Base-by-base conservation (phyloP, 2,329 filamentous ascomycete species). In the Graphilbum sp. region DNA sequence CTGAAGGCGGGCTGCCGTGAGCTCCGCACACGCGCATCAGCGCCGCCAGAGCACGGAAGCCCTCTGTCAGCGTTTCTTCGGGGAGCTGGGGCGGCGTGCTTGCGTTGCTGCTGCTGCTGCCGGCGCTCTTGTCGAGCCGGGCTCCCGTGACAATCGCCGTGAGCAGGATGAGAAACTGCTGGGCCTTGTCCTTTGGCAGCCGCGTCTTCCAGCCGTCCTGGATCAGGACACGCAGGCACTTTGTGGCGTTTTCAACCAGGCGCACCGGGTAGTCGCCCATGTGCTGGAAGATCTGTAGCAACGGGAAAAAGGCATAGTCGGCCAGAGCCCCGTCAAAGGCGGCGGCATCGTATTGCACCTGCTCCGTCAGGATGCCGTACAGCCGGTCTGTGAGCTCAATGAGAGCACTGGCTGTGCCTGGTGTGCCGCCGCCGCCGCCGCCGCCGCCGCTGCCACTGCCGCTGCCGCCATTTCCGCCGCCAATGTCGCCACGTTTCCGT, bases 251-350 rank as follows among this genome's bases (percentile, higher is more conserved):
- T 54, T 98, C 90, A 8, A 90, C 61, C 31, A 83, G 63, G 27
- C 70, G 69, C 34, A 81, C 69, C 1, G 87, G 76, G 38, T 87
- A 73, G 35, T 69, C 66, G 44, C 80, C 72, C 47, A 83, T 79
- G 44, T 76, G 70, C 41, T 84, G 78, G 49, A 98, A 78, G 30
- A 96, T 74, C 48, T 90, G 80, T 1, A 84, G 86, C 0, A 98
- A 63, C 0, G 90, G 90, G 45, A 95, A 94, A 63, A 96, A 96
- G 51, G 82, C 71, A 63, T 96, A 98, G 61, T 95, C 87, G 13
- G 87, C 85, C 16, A 96, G 62, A 54, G 86, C 88, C 37, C 77
- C 69, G 54, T 95, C 84, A 16, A 96, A 55, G 1, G 62, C 60
- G 2, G 60, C 53, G 3, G 62, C 54, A 45, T 72, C 63, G 19